Evolutionary conservation across 2,329 filamentous ascomycete genomes (phyloP), one percentile per base, ranked within the genome.

Genomic region (Monilinia aucupariae): DNA sequence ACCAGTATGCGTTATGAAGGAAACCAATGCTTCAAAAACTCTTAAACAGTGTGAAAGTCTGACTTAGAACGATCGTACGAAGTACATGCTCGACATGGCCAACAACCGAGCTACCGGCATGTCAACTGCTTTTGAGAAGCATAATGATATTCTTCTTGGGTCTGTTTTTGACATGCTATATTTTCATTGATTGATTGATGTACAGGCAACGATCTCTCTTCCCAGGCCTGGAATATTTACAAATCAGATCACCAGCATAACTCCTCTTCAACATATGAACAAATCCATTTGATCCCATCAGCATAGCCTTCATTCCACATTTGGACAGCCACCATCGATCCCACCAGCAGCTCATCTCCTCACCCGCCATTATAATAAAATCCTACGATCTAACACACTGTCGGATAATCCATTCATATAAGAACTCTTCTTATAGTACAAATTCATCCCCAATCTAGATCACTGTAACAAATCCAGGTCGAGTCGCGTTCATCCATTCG

Each of bases 111-210:
- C 15, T 17, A 9, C 8, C 2, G 13, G 30, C 25, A 47, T 20
- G 10, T 20, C 41, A 20, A 34, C 13, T 56, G 34, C 27, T 34
- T 47, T 15, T 56, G 27, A 56, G 27, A 37, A 48, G 22, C 25
- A 48, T 48, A 27, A 48, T n/a, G n/a, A n/a, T 34, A 45, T 17
- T 34, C 30, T 22, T 22, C 25, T 12, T 32, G 20, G 4, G 13
- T 8, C 9, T 25, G 20, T 25, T 25, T 53, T 34, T 34, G 2
- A 13, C 7, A 27, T 54, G n/a, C 41, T 32, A 34, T 45, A 53
- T 60, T 20, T 34, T 25, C 47, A 60, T 60, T 43, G 37, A 52
- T 60, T 43, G 37, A 52, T 61, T 22, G 17, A 54, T 53, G 43
- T 45, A 61, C 48, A 51, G 45, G 34, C 48, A 53, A 54, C 3